phyloP scores from a whole-genome alignment of 371 early-diverging fungal genomes.

The Actinomucor elegans region DNA sequence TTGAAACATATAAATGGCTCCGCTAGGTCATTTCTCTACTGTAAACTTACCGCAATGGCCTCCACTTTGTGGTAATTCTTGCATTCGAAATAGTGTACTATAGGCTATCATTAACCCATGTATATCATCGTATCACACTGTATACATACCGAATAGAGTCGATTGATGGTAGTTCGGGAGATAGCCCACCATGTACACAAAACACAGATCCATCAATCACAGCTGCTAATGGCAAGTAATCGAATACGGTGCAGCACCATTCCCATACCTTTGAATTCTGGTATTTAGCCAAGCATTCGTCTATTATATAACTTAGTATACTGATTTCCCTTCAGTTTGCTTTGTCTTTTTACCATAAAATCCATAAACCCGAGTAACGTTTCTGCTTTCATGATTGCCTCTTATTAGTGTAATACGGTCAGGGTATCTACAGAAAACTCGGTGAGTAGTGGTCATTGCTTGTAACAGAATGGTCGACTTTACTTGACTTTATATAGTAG shows the following conservation, averaged over 20 bases:
- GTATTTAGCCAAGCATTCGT: slow-evolving; percentile 90
- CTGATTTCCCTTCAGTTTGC: no score
- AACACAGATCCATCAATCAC: slow-evolving; percentile 78
- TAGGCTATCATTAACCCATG: no score
- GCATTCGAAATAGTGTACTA: slow-evolving; percentile 61
- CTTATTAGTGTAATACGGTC: slow-evolving; percentile 96
- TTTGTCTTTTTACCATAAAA: slow-evolving; percentile 86
- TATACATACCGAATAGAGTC: slow-evolving; percentile 46
- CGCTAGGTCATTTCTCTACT: neutral
- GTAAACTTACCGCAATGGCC: slow-evolving; percentile 45
- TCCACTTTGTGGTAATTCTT: slow-evolving; percentile 51
- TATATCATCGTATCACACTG: no score
- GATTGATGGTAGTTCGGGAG: slow-evolving; percentile 83
- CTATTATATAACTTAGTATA: no score
- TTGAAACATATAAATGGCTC: no score
- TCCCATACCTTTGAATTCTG: slow-evolving; percentile 99
- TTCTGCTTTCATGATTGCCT: slow-evolving; percentile 98
- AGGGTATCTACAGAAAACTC: slow-evolving; percentile 70
- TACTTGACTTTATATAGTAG: slow-evolving; percentile 91
- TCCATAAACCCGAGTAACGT: slow-evolving; percentile 99
- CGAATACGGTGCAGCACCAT: slow-evolving; percentile 98
- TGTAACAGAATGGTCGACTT: slow-evolving; percentile 3
- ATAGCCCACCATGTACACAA: slow-evolving; percentile 99
- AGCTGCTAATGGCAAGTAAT: slow-evolving; percentile 96
- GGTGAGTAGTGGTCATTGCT: neutral